Conservation (phyloP, 176 grass and related monocot species). For the Juncus inflexus region DNA sequence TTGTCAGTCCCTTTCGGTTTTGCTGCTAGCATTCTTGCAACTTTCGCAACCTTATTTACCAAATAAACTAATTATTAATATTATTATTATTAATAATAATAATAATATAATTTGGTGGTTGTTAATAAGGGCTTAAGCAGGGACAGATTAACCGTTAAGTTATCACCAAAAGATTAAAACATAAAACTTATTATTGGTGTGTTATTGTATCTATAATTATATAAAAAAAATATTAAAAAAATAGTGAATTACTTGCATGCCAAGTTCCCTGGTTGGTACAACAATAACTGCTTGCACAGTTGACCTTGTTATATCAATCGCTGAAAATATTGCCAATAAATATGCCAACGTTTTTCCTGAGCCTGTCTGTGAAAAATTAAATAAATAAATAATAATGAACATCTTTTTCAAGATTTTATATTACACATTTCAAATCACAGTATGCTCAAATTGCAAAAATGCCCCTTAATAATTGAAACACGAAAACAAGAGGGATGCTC, state of each 20-base stretch:
- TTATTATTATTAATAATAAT: neutral
- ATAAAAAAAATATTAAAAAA: neutral
- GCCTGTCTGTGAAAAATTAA: constrained; percentile 56
- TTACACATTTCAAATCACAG: no score
- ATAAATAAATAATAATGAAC: neutral
- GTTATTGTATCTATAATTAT: no score
- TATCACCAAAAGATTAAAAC: no score
- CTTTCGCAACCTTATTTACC: constrained; percentile 69
- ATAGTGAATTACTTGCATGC: constrained; percentile 60
- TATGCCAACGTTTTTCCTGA: constrained; percentile 97
- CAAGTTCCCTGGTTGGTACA: constrained; percentile 86
- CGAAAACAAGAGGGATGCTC: no score
- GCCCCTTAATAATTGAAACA: no score
- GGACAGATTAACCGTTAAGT: no score
- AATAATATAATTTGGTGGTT: constrained; percentile 3
- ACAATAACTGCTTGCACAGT: constrained; percentile 80
- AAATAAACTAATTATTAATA: neutral
- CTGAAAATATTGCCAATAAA: constrained; percentile 61
- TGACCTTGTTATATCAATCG: constrained; percentile 63
- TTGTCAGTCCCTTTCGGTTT: constrained; percentile 33
- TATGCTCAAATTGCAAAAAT: no score
- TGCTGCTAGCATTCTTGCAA: constrained; percentile 59
- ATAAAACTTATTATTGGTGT: no score
- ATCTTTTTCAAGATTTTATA: no score
- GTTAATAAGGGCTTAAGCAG: no score